Conservation (phyloP, 73 alveolate genomes). For the Stentor coeruleus region DNA sequence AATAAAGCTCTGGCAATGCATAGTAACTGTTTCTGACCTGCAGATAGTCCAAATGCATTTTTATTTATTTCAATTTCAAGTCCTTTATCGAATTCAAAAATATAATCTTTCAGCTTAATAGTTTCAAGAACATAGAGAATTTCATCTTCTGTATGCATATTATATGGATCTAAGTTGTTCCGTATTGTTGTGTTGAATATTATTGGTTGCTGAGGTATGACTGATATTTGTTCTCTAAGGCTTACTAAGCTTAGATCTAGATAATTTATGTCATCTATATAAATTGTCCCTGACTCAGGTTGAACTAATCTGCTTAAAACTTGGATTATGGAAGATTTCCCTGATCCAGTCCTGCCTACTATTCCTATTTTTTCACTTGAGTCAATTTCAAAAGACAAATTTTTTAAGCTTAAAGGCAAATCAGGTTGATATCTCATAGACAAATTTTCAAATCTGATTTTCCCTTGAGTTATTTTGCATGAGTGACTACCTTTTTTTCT, state of each 20-base stretch:
- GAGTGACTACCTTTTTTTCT: conserved; percentile 50
- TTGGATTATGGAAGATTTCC: conserved; percentile 86
- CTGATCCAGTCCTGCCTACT: conserved; percentile 98
- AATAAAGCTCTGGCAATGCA: conserved; percentile 79
- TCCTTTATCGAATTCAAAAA: not conserved
- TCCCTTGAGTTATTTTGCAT: conserved; percentile 62
- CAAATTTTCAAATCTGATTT: conserved; percentile 49
- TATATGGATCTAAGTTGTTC: conserved; percentile 74
- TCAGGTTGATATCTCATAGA: conserved; percentile 77
- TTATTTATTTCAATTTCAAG: not conserved
- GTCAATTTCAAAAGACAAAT: conserved; percentile 61
- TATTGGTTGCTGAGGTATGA: conserved; percentile 71
- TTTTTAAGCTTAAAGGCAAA: conserved; percentile 56
- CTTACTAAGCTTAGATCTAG: conserved; percentile 53
- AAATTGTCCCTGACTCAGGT: conserved; percentile 41
- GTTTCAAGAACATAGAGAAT: not conserved
- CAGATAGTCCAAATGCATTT: conserved; percentile 47
- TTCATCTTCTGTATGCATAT: conserved; percentile 35
- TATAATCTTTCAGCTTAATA: not conserved
- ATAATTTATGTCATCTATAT: conserved; percentile 52
- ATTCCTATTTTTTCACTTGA: conserved; percentile 89
- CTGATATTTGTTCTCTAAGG: conserved; percentile 54
- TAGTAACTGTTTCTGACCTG: conserved; percentile 78
- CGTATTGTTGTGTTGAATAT: conserved; percentile 63
- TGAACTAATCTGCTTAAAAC: conserved; percentile 42